Evolutionary conservation across 176 grass and related monocot genomes (phyloP), one percentile per base, ranked within the genome.

Genomic region (Musa itinerans): DNA sequence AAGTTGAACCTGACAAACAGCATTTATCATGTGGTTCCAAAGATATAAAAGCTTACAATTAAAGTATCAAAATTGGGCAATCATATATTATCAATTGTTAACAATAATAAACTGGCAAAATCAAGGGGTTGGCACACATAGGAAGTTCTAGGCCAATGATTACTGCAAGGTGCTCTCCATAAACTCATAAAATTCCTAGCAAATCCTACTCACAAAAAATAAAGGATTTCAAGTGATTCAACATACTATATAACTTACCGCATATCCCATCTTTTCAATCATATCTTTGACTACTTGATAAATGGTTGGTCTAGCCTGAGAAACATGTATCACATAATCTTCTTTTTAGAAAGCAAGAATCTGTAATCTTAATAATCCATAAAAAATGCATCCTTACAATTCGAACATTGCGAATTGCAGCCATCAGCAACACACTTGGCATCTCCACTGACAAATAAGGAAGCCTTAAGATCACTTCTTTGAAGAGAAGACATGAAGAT

Each of bases 201-300:
- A 78, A 14, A 64, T 25, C 29, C 8, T 52, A 82, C 6, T 76
- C 16, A 19, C 0, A 76, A 1, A 2, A 65, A 71, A 71, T 19
- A 52, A 54, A 69, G 14, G 16, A 20, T 17, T 57, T 21, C 50
- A 72, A 25, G 75, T 20, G 1, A 59, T 14, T 50, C 5, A 8
- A 25, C 34, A 50, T 21, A 66, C 48, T 16, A 62, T 72, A 65
- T 29, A 85, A 76, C 82, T 85, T 57, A 89, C 90, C 82, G 26
- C 63, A 83, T 91, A 94, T 84, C 95, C 95, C 95, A 98, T 93
- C 50, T 74, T 87, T 70, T 91, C 66, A 74, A 92, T 94, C 90
- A 93, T 98, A 72, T 91, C 86, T 78, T 87, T 83, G 25, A 89
- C 52, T 11, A 93, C 90, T 65, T 89, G 86, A 82, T 98, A 98